These are phyloP conservation scores for Forsythia suspensa DNA, from an alignment of 257 asterid genomes.

Conservation along the genomic window DNA sequence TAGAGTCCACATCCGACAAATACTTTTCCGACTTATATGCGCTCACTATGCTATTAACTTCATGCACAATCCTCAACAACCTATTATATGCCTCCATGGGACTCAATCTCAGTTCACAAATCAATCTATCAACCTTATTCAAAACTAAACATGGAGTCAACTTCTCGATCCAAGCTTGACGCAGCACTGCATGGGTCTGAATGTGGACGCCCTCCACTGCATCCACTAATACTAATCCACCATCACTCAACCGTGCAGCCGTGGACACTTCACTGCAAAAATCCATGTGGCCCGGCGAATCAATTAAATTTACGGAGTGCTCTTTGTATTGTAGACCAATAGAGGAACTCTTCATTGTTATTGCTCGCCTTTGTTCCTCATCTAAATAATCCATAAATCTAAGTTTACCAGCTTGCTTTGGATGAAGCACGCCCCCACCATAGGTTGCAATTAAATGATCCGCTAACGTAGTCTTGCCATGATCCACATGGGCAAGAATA, in stretches of 20 bases:
- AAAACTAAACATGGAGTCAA: slow-evolving; percentile 75
- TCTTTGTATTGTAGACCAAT: slow-evolving; percentile 61
- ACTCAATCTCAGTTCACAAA: slow-evolving; percentile 71
- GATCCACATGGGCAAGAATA: slow-evolving; percentile 98
- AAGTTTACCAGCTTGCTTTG: slow-evolving; percentile 95
- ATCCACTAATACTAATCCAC: slow-evolving; percentile 85
- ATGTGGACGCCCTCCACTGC: slow-evolving; percentile 97
- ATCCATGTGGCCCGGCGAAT: slow-evolving; percentile 98
- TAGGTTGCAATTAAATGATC: slow-evolving; percentile 86
- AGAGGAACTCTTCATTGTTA: slow-evolving; percentile 96
- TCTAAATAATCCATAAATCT: slow-evolving; percentile 95
- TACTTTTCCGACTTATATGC: slow-evolving; percentile 81
- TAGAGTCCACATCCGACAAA: slow-evolving; percentile 86
- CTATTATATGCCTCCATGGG: slow-evolving; percentile 82
- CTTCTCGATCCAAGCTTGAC: slow-evolving; percentile 97
- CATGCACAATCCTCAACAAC: slow-evolving; percentile 79
- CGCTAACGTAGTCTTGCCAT: slow-evolving; percentile 93
- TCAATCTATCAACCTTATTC: slow-evolving; percentile 85
- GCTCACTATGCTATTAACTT: slow-evolving; percentile 89
- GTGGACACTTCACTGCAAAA: slow-evolving; percentile 98
- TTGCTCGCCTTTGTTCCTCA: slow-evolving; percentile 96
- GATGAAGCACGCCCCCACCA: slow-evolving; percentile 95
- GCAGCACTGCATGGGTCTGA: slow-evolving; percentile 92
- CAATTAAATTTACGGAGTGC: slow-evolving; percentile 68
- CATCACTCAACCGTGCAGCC: slow-evolving; percentile 96